phyloP scores from a whole-genome alignment of 805 yeast genomes.

The Metschnikowia hibisci region DNA sequence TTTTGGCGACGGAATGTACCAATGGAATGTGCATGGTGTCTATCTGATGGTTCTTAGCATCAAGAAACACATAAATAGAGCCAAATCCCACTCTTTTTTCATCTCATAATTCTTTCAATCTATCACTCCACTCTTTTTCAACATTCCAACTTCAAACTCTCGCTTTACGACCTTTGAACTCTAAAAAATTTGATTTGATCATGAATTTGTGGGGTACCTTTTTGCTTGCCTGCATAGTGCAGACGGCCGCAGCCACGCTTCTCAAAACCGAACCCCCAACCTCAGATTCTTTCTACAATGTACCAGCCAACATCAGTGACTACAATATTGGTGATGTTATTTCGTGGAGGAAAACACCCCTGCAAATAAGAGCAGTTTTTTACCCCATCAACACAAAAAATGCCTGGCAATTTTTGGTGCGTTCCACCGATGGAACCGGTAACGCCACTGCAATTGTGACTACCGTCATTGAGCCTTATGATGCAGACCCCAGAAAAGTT shows the following conservation, averaged over 20 bases:
- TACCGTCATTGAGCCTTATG: slow-evolving; percentile 21
- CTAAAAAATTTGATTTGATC: no score
- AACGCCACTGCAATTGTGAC: slow-evolving; percentile 21
- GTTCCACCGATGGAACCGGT: slow-evolving; percentile 20
- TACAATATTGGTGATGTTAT: slow-evolving; percentile 10
- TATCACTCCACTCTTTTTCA: no score
- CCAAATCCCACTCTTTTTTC: no score
- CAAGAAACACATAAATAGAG: no score
- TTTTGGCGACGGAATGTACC: no score
- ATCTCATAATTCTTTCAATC: no score
- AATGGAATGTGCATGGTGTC: no score
- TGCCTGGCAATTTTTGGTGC: slow-evolving; percentile 23
- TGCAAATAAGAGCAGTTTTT: slow-evolving; percentile 5
- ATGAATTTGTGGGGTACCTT: no score
- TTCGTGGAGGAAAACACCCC: slow-evolving; percentile 7
- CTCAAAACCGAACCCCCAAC: slow-evolving; percentile 3
- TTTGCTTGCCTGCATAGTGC: not conserved
- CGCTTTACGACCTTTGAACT: no score
- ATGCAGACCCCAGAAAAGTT: slow-evolving; percentile 21
- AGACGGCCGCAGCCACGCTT: not conserved
- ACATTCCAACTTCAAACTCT: no score
- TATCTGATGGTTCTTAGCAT: no score
- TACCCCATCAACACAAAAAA: slow-evolving; percentile 8
- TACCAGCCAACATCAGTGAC: slow-evolving; percentile 6
- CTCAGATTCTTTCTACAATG: slow-evolving; percentile 9